A percentile compares a stretch with the other conserved stretches of the same genome.
Evolutionary conservation across 345 rosid genomes (phyloP).

Genomic region (Lepidium didymum): DNA sequence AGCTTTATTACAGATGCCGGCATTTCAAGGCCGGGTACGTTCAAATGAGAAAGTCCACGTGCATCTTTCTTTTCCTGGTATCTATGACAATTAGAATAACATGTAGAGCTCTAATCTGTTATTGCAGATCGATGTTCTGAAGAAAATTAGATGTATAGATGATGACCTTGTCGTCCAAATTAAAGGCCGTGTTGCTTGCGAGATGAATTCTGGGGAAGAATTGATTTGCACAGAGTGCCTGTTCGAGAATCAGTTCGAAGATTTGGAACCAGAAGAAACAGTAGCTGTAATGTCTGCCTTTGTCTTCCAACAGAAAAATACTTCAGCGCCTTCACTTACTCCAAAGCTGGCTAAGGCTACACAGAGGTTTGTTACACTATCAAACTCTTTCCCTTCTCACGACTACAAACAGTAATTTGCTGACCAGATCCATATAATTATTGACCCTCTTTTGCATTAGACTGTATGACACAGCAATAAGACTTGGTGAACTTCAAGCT

Average conservation of each 20-base stretch:
- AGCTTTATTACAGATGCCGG: slow-evolving; percentile 93
- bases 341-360: slow-evolving; percentile 66
- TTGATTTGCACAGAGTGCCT: slow-evolving; percentile 80
- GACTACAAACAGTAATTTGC: neutral
- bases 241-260: slow-evolving; percentile 93
- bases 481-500: slow-evolving; percentile 76
- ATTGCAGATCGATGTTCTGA: slow-evolving; percentile 82
- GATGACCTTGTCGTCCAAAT: slow-evolving; percentile 86
- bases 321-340: slow-evolving; percentile 81
- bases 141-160: slow-evolving; percentile 83
- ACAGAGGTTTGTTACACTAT: slow-evolving; percentile 42
- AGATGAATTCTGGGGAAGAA: slow-evolving; percentile 99
- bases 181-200: slow-evolving; percentile 97
- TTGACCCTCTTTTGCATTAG: slow-evolving; percentile 30
- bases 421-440: neutral
- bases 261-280: slow-evolving; percentile 95
- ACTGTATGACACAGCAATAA: slow-evolving; percentile 66
- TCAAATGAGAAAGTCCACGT: slow-evolving; percentile 1
- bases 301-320: slow-evolving; percentile 91
- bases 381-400: neutral
- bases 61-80: slow-evolving; percentile 5
- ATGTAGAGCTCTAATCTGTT: slow-evolving; percentile 2
- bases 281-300: slow-evolving; percentile 97
- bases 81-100: slow-evolving; percentile 5
- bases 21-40: slow-evolving; percentile 90